A percentile compares a stretch with the other conserved stretches of the same genome.
Conservation (phyloP, 768 basidiomycete species). For the Tylopilus vinaceipallidus region DNA sequence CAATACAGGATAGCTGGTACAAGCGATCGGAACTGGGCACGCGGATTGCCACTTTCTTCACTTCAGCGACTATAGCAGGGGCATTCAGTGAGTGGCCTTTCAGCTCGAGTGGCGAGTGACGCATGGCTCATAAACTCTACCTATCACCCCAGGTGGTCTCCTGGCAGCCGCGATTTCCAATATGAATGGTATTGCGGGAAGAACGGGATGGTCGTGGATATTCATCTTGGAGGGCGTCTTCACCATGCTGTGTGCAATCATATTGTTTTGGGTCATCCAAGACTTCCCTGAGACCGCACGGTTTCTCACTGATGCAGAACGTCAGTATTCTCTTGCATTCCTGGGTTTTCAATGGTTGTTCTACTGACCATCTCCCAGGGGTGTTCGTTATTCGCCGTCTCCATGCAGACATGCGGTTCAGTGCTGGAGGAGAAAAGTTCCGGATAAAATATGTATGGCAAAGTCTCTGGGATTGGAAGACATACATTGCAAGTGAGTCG, state of each 20-base stretch:
- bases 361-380: constrained; percentile 34
- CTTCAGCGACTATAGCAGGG: constrained; percentile 75
- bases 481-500: constrained; percentile 62
- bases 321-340: constrained; percentile 32
- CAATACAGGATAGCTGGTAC: constrained; percentile 58
- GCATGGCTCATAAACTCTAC: neutral
- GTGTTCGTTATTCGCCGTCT: constrained; percentile 64
- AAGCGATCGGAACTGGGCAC: constrained; percentile 72
- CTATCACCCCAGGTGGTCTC: constrained; percentile 47
- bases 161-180: constrained; percentile 66
- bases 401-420: constrained; percentile 61
- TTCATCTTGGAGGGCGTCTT: constrained; percentile 74
- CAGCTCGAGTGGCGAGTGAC: neutral
- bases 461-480: constrained; percentile 69
- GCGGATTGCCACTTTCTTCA: constrained; percentile 74
- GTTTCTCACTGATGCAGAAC: constrained; percentile 65
- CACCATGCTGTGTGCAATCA: constrained; percentile 56
- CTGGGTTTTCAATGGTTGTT: neutral
- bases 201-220: constrained; percentile 67
- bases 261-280: constrained; percentile 71
- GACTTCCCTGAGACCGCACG: constrained; percentile 77
- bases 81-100: constrained; percentile 56
- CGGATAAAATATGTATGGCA: constrained; percentile 55
- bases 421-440: constrained; percentile 59
- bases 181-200: constrained; percentile 67